These are phyloP conservation scores for Diatrype stigma DNA, from an alignment of 2,329 filamentous ascomycete genomes.

Conservation along the genomic window DNA sequence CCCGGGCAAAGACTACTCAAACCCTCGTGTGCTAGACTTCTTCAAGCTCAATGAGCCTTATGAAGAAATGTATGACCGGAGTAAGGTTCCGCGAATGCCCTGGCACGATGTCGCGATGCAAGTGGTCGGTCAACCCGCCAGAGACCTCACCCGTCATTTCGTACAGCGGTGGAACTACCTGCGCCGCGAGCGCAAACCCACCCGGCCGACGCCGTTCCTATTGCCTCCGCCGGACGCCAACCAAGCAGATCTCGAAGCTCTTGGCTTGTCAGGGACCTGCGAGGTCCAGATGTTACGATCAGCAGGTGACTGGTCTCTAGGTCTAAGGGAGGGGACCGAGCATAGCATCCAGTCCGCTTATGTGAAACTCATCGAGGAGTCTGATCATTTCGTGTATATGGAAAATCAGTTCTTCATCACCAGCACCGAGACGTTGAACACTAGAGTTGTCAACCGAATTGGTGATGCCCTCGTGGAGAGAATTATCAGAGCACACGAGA, in stretches of 20 bases:
- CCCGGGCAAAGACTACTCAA: slow-evolving; percentile 98
- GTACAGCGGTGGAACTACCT: slow-evolving; percentile 98
- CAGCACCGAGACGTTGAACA: slow-evolving; percentile 81
- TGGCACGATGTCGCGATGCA: slow-evolving; percentile 99
- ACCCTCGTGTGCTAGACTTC: slow-evolving; percentile 92
- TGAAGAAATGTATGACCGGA: slow-evolving; percentile 97
- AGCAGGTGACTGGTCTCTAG: slow-evolving; percentile 85
- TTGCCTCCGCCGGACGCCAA: slow-evolving; percentile 92
- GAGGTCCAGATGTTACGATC: slow-evolving; percentile 95
- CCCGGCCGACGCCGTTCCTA: slow-evolving; percentile 86
- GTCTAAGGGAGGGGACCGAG: slow-evolving; percentile 74
- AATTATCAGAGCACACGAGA: slow-evolving; percentile 77
- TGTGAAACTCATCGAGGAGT: slow-evolving; percentile 88
- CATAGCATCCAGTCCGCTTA: slow-evolving; percentile 96
- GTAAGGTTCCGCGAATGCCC: slow-evolving; percentile 86
- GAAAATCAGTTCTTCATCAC: slow-evolving; percentile 99
- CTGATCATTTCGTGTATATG: slow-evolving; percentile 96
- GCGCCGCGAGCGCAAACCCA: slow-evolving; percentile 85
- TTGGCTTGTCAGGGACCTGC: slow-evolving; percentile 89
- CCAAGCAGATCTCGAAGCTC: slow-evolving; percentile 74
- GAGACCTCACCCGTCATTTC: slow-evolving; percentile 92
- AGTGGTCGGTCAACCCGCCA: slow-evolving; percentile 89
- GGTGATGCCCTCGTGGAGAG: slow-evolving; percentile 92
- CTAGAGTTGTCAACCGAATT: slow-evolving; percentile 86
- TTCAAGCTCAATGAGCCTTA: slow-evolving; percentile 90